Percentiles rank a stretch among this genome's conserved stretches.
Evolutionary conservation across 371 early-diverging fungal genomes (phyloP).

Genomic region (Mortierella sp.): DNA sequence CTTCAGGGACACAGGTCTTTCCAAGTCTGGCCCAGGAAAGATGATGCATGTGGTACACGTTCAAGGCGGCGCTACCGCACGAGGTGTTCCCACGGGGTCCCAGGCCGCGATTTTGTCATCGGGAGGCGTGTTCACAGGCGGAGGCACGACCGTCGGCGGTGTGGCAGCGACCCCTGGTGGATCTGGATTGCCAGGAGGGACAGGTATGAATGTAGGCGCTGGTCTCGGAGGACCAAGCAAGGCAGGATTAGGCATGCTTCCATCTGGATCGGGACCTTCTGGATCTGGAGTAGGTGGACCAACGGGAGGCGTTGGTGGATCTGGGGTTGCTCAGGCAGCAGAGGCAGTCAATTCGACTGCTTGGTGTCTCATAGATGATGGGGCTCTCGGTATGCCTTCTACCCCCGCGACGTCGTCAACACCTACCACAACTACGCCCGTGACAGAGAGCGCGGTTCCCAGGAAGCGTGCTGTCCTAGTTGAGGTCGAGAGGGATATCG

Average conservation of each 20-base stretch:
- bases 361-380: conserved; percentile 55
- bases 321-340: conserved; percentile 11
- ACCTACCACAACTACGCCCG: conserved; percentile 14
- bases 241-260: conserved; percentile 9
- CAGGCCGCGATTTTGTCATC: conserved; percentile 22
- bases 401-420: conserved; percentile 10
- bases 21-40: conserved; percentile 52
- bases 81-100: conserved; percentile 33
- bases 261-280: conserved; percentile 1
- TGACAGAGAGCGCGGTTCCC: conserved; percentile 4
- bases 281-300: neutral
- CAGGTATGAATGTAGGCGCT: conserved; percentile 1
- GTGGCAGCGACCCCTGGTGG: conserved; percentile 15
- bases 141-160: conserved; percentile 4
- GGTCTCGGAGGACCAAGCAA: conserved; percentile 17
- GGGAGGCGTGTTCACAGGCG: conserved; percentile 8
- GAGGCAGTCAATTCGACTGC: conserved; percentile 31
- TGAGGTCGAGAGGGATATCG: conserved; percentile 49
- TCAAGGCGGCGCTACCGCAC: conserved; percentile 43
- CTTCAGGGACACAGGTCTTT: conserved; percentile 42
- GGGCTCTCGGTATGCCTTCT: conserved; percentile 26
- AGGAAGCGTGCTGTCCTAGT: conserved; percentile 43
- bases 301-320: conserved; percentile 13
- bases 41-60: conserved; percentile 53
- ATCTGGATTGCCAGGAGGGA: neutral